Base-by-base conservation (phyloP, 352 stramenopile species). In the Globisporangium mamillatum region DNA sequence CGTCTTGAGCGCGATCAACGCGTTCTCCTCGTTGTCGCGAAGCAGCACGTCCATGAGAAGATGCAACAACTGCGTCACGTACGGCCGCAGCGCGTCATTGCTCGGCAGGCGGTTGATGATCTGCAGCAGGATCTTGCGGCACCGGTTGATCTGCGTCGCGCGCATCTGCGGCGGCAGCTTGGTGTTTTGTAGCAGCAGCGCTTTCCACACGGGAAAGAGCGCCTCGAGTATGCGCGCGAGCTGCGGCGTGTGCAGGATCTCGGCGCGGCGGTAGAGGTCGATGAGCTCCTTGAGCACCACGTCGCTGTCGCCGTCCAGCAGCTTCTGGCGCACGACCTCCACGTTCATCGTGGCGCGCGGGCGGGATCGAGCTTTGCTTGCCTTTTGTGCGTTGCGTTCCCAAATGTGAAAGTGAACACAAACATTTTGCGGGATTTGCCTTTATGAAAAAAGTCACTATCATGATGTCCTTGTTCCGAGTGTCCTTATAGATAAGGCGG, bases 11-110 rank as follows among this genome's bases (percentile, higher is more conserved):
- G 91, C 94, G 63, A 98, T 80, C 20, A 99, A 80, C 27, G 93
- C 93, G 79, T 99, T 99, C 50, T 98, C 96, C 77, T 99, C 97
- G 73, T 98, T 98, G 75, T 99, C 98, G 41, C 90, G 80, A 50
- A 92, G 86, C 55, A 99, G 75, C 41, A 98, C 94, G 64, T 97
- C 86, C 73, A 99, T 97, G 24, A 96, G 83, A 60, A 98, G 69
- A 29, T 92, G 88, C 53, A 99, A 79, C 59, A 99, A 80, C 70
- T 97, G 82, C 48, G 86, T 73, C 44, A 98, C 94, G 78, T 98
- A 98, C 50, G 95, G 93, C n/a, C 95, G 84, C 69, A 99, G 81
- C 32, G 91, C 79, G 25, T 99, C 95, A 62, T 98, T 98, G 73
- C 95, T 97, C 38, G 95, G 96, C 67, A 99, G 76, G 16, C 97